Percentiles rank a stretch among this genome's conserved stretches.
Evolutionary conservation across 23 red algal genomes (phyloP).

Genomic region (Gracilariopsis chorda): DNA sequence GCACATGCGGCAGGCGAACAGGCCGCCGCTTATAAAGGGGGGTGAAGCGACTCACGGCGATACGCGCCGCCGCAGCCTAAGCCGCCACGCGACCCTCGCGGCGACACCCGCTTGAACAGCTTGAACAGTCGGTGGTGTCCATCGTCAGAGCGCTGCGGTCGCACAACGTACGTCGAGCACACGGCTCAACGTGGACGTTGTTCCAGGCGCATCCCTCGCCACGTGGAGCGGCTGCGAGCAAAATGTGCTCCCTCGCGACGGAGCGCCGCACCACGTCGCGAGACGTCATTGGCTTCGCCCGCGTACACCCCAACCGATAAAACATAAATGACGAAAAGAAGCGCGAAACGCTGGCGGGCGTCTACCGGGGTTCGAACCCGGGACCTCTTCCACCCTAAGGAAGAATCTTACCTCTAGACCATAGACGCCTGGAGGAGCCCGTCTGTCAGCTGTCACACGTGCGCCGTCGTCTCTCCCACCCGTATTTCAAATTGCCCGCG

Average conservation of each 20-base stretch:
- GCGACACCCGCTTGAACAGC: too few species aligned
- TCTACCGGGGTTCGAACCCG: conserved; percentile 59
- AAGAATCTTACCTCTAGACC: conserved; percentile 61
- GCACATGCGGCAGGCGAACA: neutral
- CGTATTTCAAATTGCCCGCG: too few species aligned
- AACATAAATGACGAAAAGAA: neutral
- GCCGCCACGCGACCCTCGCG: neutral
- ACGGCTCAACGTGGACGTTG: too few species aligned
- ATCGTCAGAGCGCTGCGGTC: neutral
- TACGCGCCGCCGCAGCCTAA: neutral
- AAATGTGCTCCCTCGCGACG: neutral
- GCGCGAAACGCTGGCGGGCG: neutral
- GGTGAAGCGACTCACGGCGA: neutral
- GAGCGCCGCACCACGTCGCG: too few species aligned
- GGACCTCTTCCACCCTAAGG: conserved; percentile 53
- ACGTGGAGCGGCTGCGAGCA: neutral
- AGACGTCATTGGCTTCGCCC: too few species aligned
- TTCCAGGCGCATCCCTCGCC: neutral
- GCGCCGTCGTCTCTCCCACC: neutral
- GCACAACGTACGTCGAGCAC: neutral
- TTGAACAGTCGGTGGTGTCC: too few species aligned
- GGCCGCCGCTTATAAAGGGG: neutral
- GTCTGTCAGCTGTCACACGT: conserved; percentile 12
- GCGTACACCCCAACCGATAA: too few species aligned
- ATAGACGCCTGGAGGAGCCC: conserved; percentile 34